A percentile compares a stretch with the other conserved stretches of the same genome.
phyloP scores from a whole-genome alignment of 176 grass and related monocot species.

The Hyparrhenia diplandra region DNA sequence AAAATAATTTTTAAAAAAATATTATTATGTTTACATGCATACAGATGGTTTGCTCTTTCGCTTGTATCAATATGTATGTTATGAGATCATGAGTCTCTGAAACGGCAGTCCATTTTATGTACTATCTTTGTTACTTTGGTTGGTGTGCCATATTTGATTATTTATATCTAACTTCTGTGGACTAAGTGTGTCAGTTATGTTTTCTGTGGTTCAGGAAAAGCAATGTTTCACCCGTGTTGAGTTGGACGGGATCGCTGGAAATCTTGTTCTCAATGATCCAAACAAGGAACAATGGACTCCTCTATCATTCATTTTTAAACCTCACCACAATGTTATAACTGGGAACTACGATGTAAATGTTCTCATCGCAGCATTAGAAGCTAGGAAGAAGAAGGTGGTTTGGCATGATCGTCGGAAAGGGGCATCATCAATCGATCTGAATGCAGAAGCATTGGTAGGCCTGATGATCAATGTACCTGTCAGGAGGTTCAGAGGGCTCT shows the following conservation, averaged over 20 bases:
- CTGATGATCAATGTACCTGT: conserved; percentile 74
- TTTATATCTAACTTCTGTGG: not conserved
- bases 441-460: conserved; percentile 49
- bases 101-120: too few species aligned
- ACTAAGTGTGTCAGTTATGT: conserved; percentile 5
- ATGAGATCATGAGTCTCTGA: not conserved
- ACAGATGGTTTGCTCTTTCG: not conserved
- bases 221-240: conserved; percentile 68
- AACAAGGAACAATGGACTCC: conserved; percentile 58
- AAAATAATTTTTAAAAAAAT: not conserved
- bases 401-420: conserved; percentile 77
- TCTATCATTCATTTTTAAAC: conserved; percentile 67
- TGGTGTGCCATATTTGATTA: not conserved
- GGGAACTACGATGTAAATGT: conserved; percentile 98
- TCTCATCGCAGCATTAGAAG: conserved; percentile 64
- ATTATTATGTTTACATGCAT: not conserved
- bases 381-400: conserved; percentile 64
- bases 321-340: conserved; percentile 75
- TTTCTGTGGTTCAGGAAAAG: conserved; percentile 55
- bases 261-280: conserved; percentile 57
- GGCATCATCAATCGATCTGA: conserved; percentile 56
- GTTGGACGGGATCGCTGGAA: conserved; percentile 57
- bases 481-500: conserved; percentile 55
- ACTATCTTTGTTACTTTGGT: not conserved
- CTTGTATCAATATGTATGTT: not conserved